These are phyloP conservation scores for Eucalyptus sideroxylon DNA, from an alignment of 345 rosid species.

Conservation along the genomic window DNA sequence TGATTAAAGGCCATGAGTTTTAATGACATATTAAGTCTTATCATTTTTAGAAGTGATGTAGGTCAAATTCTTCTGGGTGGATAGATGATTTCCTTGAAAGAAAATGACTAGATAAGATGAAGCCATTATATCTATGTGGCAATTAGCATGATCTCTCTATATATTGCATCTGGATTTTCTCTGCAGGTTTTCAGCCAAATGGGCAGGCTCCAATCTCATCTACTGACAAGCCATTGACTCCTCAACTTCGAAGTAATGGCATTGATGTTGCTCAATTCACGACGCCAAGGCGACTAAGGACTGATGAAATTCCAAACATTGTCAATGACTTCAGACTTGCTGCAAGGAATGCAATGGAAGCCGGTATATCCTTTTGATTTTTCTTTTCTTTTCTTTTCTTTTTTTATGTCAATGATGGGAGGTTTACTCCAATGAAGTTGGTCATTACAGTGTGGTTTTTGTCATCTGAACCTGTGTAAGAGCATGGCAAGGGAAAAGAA, in stretches of 20 bases:
- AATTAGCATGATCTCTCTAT: not conserved
- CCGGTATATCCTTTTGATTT: constrained; percentile 20
- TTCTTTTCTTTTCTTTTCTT: not conserved
- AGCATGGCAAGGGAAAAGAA: not conserved
- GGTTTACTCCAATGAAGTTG: not conserved
- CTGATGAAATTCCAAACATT: constrained; percentile 59
- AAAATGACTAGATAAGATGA: not conserved
- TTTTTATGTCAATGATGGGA: not conserved
- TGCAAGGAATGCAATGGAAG: constrained; percentile 73
- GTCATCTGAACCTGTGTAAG: not conserved
- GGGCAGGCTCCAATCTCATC: constrained; percentile 57
- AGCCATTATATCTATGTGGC: not conserved
- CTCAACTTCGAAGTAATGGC: constrained; percentile 29
- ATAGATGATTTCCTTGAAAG: not conserved
- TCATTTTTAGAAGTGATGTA: not conserved
- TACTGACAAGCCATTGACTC: constrained; percentile 39
- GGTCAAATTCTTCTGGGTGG: not conserved
- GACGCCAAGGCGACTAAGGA: constrained; percentile 41
- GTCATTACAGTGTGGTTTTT: not conserved
- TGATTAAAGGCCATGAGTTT: not conserved
- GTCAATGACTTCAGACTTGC: constrained; percentile 62
- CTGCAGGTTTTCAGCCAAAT: constrained; percentile 47
- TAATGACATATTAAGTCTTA: not conserved
- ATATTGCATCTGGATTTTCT: not conserved
- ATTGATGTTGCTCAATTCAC: constrained; percentile 23